phyloP scores from a whole-genome alignment of 2,329 filamentous ascomycete species.

The Aspergillus latus region DNA sequence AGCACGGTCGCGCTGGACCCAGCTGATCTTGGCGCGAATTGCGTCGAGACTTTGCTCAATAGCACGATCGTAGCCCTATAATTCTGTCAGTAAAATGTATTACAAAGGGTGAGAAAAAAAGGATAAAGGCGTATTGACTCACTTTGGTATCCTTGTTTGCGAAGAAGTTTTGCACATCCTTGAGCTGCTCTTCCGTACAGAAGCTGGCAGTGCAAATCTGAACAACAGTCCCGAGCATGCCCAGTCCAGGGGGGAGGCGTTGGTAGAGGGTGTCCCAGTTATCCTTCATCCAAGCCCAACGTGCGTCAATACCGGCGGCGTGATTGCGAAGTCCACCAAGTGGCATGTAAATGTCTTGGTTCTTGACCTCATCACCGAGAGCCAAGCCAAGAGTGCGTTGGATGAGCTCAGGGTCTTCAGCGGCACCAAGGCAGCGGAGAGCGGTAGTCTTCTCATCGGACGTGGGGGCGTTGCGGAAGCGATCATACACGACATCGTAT shows the following conservation, averaged over 20 bases:
- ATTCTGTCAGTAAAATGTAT: constrained; percentile 16
- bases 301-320: constrained; percentile 71
- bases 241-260: constrained; percentile 79
- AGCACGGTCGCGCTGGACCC: constrained; percentile 71
- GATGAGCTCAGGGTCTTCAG: constrained; percentile 75
- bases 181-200: constrained; percentile 71
- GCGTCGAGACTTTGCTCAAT: constrained; percentile 87
- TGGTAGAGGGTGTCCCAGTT: constrained; percentile 85
- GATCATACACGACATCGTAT: constrained; percentile 74
- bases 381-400: constrained; percentile 74
- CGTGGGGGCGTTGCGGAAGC: constrained; percentile 72
- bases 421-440: constrained; percentile 76
- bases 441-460: constrained; percentile 91
- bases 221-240: constrained; percentile 82
- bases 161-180: constrained; percentile 79
- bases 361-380: constrained; percentile 79
- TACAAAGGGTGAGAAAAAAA: too few relatives aligned
- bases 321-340: constrained; percentile 76
- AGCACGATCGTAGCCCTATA: constrained; percentile 73
- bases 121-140: constrained; percentile 9
- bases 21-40: constrained; percentile 79
- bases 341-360: constrained; percentile 91
- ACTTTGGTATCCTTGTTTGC: constrained; percentile 74
- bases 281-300: constrained; percentile 79
- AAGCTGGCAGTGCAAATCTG: constrained; percentile 80